Percentiles rank a stretch among this genome's conserved stretches.
phyloP scores from a whole-genome alignment of 345 rosid species.

The Capsella bursapastoris region DNA sequence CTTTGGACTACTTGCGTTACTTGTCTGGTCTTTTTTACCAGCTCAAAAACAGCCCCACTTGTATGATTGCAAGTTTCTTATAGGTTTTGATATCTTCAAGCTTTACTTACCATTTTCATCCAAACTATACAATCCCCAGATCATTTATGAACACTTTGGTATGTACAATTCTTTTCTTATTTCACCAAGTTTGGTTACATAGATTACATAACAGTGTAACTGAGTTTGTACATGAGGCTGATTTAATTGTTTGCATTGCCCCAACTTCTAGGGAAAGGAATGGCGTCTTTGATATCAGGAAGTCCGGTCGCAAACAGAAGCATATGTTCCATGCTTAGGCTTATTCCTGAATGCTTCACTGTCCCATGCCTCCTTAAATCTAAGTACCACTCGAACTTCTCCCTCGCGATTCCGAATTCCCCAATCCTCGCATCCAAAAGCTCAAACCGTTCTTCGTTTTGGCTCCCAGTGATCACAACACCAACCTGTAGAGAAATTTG shows the following conservation, averaged over 20 bases:
- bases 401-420: constrained; percentile 54
- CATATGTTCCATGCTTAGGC: constrained; percentile 70
- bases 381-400: constrained; percentile 79
- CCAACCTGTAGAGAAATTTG: constrained; percentile 62
- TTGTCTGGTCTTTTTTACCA: not conserved
- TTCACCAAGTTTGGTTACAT: constrained; percentile 8
- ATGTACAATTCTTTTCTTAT: not conserved
- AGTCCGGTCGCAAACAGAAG: constrained; percentile 74
- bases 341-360: constrained; percentile 76
- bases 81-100: not conserved
- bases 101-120: not conserved
- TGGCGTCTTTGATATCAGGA: constrained; percentile 70
- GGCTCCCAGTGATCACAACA: constrained; percentile 69
- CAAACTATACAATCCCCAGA: constrained; percentile 4
- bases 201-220: constrained; percentile 6
- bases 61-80: not conserved
- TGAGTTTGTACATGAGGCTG: constrained; percentile 17
- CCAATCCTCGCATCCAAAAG: constrained; percentile 58
- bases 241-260: constrained; percentile 59
- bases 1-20: not conserved
- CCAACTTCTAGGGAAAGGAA: constrained; percentile 77
- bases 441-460: constrained; percentile 78
- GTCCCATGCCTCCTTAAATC: constrained; percentile 87
- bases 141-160: constrained; percentile 11
- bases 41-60: not conserved